These are phyloP conservation scores for Babjeviella inositovora DNA, from an alignment of 805 yeast genomes.

Conservation along the genomic window DNA sequence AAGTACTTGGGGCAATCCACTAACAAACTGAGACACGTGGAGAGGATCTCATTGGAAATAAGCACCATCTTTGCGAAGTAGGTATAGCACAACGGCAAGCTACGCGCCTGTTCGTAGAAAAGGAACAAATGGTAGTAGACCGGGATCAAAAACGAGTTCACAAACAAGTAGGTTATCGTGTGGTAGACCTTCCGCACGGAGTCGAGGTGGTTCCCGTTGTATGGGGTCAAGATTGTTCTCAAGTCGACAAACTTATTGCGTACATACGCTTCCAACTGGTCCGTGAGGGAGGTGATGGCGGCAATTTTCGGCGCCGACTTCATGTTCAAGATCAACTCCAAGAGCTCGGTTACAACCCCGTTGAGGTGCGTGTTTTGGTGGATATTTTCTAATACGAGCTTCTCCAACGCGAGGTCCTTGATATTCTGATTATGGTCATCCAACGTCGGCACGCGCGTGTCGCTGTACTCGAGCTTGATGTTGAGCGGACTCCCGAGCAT, in stretches of 20 bases:
- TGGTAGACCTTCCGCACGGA: slow-evolving; percentile 6
- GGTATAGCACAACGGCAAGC: slow-evolving; percentile 13
- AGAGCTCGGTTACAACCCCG: too few relatives aligned
- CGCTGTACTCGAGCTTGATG: slow-evolving; percentile 4
- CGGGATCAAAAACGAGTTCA: slow-evolving; percentile 12
- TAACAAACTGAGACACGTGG: slow-evolving; percentile 13
- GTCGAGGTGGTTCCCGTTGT: slow-evolving; percentile 3
- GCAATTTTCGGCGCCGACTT: too few relatives aligned
- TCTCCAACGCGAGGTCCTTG: too few relatives aligned
- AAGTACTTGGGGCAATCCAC: slow-evolving; percentile 16
- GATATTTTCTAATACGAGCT: too few relatives aligned
- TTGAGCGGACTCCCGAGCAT: slow-evolving; percentile 1
- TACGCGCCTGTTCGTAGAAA: slow-evolving; percentile 16
- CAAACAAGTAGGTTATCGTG: slow-evolving; percentile 4
- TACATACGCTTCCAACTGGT: slow-evolving; percentile 15
- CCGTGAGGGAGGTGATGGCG: too few relatives aligned
- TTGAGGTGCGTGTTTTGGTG: too few relatives aligned
- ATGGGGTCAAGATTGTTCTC: slow-evolving; percentile 4
- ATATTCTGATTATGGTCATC: too few relatives aligned
- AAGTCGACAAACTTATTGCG: slow-evolving; percentile 9
- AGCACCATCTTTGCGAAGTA: slow-evolving; percentile 14
- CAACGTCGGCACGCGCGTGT: slow-evolving; percentile 7
- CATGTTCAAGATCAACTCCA: too few relatives aligned
- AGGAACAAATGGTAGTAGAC: slow-evolving; percentile 17
- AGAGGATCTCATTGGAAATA: slow-evolving; percentile 12